Conservation (phyloP, 495 filamentous ascomycete species). For the Penicillium chermesinum region DNA sequence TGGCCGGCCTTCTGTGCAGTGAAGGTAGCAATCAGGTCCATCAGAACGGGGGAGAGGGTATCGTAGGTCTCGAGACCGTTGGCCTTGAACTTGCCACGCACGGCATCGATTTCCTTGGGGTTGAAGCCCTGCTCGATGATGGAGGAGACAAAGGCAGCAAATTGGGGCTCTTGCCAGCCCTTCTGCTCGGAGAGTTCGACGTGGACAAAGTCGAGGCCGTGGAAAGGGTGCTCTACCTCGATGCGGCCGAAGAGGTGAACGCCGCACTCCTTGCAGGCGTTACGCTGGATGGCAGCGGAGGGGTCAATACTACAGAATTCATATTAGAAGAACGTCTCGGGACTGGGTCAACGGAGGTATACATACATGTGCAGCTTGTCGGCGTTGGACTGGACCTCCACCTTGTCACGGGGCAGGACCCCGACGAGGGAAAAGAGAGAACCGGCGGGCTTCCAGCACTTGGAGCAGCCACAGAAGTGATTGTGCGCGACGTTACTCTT, state of each 20-base stretch:
- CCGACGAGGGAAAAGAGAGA: slow-evolving; percentile 56
- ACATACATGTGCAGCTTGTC: slow-evolving; percentile 42
- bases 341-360: not conserved
- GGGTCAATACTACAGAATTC: slow-evolving; percentile 32
- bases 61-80: slow-evolving; percentile 54
- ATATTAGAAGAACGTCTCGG: not conserved
- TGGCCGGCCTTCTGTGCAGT: slow-evolving; percentile 41
- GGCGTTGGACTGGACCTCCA: slow-evolving; percentile 46
- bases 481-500: slow-evolving; percentile 53
- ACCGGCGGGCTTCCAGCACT: slow-evolving; percentile 57
- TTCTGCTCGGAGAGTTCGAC: slow-evolving; percentile 48
- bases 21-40: slow-evolving; percentile 55
- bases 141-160: slow-evolving; percentile 55
- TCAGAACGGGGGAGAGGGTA: slow-evolving; percentile 48
- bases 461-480: slow-evolving; percentile 61
- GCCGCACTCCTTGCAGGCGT: slow-evolving; percentile 53
- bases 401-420: slow-evolving; percentile 43
- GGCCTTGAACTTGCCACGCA: slow-evolving; percentile 42
- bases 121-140: slow-evolving; percentile 59
- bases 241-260: slow-evolving; percentile 56
- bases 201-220: slow-evolving; percentile 59
- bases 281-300: slow-evolving; percentile 49
- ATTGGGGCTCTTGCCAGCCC: slow-evolving; percentile 61
- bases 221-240: slow-evolving; percentile 55
- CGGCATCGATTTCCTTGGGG: slow-evolving; percentile 45